phyloP scores from a whole-genome alignment of 306 rosid genomes.

The Dalbergia cultrata region DNA sequence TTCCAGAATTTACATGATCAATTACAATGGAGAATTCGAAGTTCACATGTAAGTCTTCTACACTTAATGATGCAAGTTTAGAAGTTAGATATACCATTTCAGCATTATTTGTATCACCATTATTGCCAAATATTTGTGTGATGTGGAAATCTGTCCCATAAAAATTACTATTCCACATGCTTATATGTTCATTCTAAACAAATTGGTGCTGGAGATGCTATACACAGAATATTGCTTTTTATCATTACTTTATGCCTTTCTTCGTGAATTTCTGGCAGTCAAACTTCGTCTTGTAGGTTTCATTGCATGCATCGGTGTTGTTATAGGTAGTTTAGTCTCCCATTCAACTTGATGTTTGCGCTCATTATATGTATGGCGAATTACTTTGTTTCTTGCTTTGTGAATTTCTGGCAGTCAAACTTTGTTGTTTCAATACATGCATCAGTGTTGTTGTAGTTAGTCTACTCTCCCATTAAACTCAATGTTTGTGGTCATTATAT shows the following conservation, averaged over 20 bases:
- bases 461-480: neutral
- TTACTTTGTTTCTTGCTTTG: conserved; percentile 24
- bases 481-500: conserved; percentile 1
- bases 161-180: neutral
- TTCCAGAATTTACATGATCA: conserved; percentile 90
- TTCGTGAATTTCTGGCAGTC: conserved; percentile 26
- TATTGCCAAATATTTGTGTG: conserved; percentile 24
- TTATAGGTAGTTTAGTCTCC: conserved; percentile 5
- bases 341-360: neutral
- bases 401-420: conserved; percentile 30
- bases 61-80: conserved; percentile 36
- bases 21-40: conserved; percentile 93
- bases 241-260: conserved; percentile 13
- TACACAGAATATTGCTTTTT: conserved; percentile 7
- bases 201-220: conserved; percentile 9
- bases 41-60: conserved; percentile 86
- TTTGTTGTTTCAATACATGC: conserved; percentile 19
- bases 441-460: neutral
- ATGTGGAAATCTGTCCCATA: conserved; percentile 3
- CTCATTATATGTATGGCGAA: neutral
- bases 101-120: conserved; percentile 23
- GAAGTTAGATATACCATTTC: neutral
- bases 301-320: neutral
- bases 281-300: conserved; percentile 27
- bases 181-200: conserved; percentile 26